Percentiles rank a stretch among this genome's conserved stretches.
phyloP scores from a whole-genome alignment of 495 filamentous ascomycete species.

The Annulohypoxylon maeteangense region DNA sequence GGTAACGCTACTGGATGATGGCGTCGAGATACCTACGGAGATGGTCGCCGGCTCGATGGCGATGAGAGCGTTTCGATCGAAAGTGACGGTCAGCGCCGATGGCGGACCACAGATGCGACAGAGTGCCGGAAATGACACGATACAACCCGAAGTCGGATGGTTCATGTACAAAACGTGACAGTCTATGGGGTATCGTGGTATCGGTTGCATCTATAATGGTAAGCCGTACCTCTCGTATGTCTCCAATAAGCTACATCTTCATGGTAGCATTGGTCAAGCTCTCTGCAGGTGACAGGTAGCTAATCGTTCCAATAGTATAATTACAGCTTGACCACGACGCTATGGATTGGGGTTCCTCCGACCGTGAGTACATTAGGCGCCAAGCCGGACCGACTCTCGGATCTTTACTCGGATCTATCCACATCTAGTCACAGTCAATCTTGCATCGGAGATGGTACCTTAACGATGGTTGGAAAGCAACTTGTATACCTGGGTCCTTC shows the following conservation, averaged over 20 bases:
- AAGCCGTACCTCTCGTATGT: conserved; percentile 15
- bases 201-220: conserved; percentile 32
- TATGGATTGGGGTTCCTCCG: background rate
- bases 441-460: background rate
- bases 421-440: background rate
- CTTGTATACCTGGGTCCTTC: background rate
- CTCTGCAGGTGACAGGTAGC: background rate
- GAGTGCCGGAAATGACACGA: conserved; percentile 46
- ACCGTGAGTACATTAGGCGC: background rate
- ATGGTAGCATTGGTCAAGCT: background rate
- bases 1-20: conserved; percentile 48
- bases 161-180: conserved; percentile 52
- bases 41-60: conserved; percentile 55
- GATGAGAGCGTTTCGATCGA: conserved; percentile 39
- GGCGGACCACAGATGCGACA: conserved; percentile 20
- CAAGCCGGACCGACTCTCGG: background rate
- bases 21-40: conserved; percentile 47
- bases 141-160: conserved; percentile 55
- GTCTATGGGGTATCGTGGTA: conserved; percentile 12
- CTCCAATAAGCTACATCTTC: background rate
- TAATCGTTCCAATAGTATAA: conserved; percentile 29
- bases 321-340: conserved; percentile 1
- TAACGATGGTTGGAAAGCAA: background rate
- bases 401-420: background rate
- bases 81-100: conserved; percentile 19